These are phyloP conservation scores for Penicillium waksmanii DNA, from an alignment of 495 filamentous ascomycete species.

Conservation along the genomic window DNA sequence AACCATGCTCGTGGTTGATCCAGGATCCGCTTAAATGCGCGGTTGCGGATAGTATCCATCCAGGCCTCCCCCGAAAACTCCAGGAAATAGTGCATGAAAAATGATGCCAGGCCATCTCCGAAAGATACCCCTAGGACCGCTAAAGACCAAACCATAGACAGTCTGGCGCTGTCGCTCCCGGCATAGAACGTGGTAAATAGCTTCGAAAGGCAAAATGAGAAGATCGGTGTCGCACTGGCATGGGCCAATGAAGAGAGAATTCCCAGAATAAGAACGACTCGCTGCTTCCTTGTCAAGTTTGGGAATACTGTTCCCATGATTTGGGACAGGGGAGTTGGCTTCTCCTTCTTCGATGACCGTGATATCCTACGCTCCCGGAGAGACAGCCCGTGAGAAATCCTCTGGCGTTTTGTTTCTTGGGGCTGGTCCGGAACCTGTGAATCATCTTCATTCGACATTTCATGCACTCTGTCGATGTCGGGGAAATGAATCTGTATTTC, in stretches of 20 bases:
- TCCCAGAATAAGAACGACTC: constrained; percentile 61
- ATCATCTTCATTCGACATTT: constrained; percentile 20
- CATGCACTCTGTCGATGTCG: not conserved
- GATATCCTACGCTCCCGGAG: not conserved
- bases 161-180: constrained; percentile 38
- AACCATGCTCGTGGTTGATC: constrained; percentile 87
- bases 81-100: constrained; percentile 68
- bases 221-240: constrained; percentile 72
- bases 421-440: not conserved
- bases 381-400: not conserved
- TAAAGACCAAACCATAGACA: constrained; percentile 68
- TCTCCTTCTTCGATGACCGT: constrained; percentile 10
- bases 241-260: constrained; percentile 64
- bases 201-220: constrained; percentile 76
- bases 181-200: constrained; percentile 72
- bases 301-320: constrained; percentile 82
- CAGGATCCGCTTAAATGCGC: constrained; percentile 71
- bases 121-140: constrained; percentile 69
- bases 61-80: constrained; percentile 76
- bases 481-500: not conserved
- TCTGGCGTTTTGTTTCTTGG: not conserved
- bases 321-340: constrained; percentile 37
- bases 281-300: constrained; percentile 53
- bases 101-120: constrained; percentile 66
- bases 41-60: constrained; percentile 71